Base-by-base conservation (phyloP, 2,329 filamentous ascomycete species). In the Aspergillus sp. region DNA sequence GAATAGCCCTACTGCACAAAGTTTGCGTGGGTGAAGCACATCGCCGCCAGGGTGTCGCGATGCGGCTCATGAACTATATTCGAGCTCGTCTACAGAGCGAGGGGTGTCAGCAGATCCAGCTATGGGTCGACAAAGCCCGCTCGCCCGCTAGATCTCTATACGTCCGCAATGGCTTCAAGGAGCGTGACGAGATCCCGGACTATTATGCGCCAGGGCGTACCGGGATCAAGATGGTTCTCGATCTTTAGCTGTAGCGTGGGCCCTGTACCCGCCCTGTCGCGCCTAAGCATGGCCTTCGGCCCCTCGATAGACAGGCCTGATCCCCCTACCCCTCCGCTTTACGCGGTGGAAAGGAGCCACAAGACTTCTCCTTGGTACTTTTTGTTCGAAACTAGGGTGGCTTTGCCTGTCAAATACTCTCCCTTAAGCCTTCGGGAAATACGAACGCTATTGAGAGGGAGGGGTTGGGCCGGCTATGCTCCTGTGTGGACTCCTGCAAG, bases 111-210 rank as follows among this genome's bases (percentile, higher is more conserved):
- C 77, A 68, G 51, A 77, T 84, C 59, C 77, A 81, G 47, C 68
- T 84, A 55, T 84, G 82, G 82, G 82, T 84, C 48, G 81, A 84
- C 63, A 77, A 80, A 70, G 75, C 68, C 51, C 77, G 81, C 64
- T 66, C 72, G 38, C 72, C 76, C 60, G 81, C 83, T 6, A 74
- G 77, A 64, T 69, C 70, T 52, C 67, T 84, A 60, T 84, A 84
- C 71, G 58, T 64, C 23, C 73, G 75, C 7, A 76, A 70, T 69
- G 80, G 78, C 44, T 84, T 84, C 69, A 66, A 75, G 59, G 76
- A 82, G 71, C 70, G 74, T 23, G 79, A 83, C 63, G 71, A 73
- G 49, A 76, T 82, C 49, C 69, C 71, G 50, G 75, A 83, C 68
- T 84, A 84, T 70, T 84, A 84, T 67, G 78, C 78, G 27, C 74